Percentiles rank a stretch among this genome's conserved stretches.
These are phyloP conservation scores for Atractiella rhizophila DNA, from an alignment of 768 basidiomycete species.

Conservation along the genomic window DNA sequence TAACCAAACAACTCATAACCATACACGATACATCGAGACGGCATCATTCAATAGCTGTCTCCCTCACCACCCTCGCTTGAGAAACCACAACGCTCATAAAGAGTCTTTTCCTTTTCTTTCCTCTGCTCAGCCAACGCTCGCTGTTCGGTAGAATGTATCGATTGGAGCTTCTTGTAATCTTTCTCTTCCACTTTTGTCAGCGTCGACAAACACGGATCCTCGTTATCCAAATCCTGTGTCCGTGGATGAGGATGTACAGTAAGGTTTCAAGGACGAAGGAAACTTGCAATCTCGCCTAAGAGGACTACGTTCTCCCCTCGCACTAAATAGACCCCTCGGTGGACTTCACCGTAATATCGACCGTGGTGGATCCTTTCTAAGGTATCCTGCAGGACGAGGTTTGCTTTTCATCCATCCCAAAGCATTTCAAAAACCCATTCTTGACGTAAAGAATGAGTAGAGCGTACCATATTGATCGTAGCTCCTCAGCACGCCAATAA, in stretches of 20 bases:
- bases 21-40: too few species aligned
- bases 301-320: constrained; percentile 95
- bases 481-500: constrained; percentile 81
- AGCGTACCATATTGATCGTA: constrained; percentile 93
- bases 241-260: background rate
- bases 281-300: constrained; percentile 77
- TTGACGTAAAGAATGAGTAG: background rate
- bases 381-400: constrained; percentile 86
- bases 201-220: too few species aligned
- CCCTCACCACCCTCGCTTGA: constrained; percentile 89
- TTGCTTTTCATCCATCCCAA: constrained; percentile 32
- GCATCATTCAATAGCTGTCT: constrained; percentile 85
- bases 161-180: too few species aligned
- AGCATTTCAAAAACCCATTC: background rate
- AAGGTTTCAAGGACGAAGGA: background rate
- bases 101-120: constrained; percentile 51
- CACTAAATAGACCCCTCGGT: constrained; percentile 73
- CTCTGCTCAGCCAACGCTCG: too few species aligned
- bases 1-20: too few species aligned
- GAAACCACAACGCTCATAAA: constrained; percentile 67
- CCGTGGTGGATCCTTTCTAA: constrained; percentile 75
- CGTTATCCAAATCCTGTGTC: too few species aligned
- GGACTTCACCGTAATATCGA: constrained; percentile 53
- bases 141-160: too few species aligned
- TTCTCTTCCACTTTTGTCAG: too few species aligned